A percentile compares a stretch with the other conserved stretches of the same genome.
Conservation (phyloP, 306 rosid species). For the Hippophae tibetana region DNA sequence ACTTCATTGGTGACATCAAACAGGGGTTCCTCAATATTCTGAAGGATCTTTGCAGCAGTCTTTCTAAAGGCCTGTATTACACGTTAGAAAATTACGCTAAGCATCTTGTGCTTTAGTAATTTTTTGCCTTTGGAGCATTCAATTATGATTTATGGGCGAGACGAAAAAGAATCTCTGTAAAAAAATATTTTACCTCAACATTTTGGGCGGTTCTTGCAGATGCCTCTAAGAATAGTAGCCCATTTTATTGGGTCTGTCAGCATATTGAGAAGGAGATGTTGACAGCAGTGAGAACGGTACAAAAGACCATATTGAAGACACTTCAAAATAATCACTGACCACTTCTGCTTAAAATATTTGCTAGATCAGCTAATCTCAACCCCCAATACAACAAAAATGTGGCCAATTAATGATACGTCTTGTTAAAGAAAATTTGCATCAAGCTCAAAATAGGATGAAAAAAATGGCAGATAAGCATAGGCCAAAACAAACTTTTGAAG, state of each 20-base stretch:
- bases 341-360: background rate
- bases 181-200: constrained; percentile 40
- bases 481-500: background rate
- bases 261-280: background rate
- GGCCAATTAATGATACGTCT: background rate
- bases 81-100: constrained; percentile 4
- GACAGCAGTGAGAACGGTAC: background rate
- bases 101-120: background rate
- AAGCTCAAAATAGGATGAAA: background rate
- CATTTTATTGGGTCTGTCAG: constrained; percentile 37
- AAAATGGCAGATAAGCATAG: background rate
- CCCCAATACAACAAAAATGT: background rate
- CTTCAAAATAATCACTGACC: background rate
- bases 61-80: constrained; percentile 64
- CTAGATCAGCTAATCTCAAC: background rate
- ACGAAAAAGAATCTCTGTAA: background rate
- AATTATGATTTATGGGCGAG: background rate
- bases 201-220: constrained; percentile 95
- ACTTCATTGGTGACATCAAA: constrained; percentile 94
- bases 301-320: background rate
- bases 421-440: background rate
- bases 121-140: background rate
- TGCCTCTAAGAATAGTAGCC: constrained; percentile 90
- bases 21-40: constrained; percentile 88
- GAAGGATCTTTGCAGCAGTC: constrained; percentile 89